These are phyloP conservation scores for Candida easanensis DNA, from an alignment of 805 yeast genomes.

Conservation along the genomic window DNA sequence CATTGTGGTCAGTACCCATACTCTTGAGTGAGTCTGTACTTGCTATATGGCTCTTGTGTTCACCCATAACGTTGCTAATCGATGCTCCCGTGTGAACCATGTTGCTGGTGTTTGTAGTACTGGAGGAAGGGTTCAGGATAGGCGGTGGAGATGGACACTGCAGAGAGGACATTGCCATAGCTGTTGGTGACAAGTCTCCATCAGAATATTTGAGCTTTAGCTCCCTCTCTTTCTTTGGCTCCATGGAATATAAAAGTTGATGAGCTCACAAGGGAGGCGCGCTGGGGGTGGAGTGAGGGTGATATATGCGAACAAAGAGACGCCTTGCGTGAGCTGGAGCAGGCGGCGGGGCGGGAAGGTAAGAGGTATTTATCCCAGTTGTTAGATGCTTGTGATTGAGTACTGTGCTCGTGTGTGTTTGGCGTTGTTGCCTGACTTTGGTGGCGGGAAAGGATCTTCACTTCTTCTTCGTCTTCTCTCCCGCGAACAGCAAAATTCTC, in stretches of 20 bases:
- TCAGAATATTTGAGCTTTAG: background rate
- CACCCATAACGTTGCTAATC: constrained; percentile 24
- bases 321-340: background rate
- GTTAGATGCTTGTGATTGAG: too few species aligned
- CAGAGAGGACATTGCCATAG: constrained; percentile 53
- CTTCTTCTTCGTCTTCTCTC: background rate
- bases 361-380: too few species aligned
- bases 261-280: too few species aligned
- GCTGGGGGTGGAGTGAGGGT: too few species aligned
- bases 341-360: background rate
- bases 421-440: background rate
- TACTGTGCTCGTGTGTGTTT: background rate
- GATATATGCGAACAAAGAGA: too few species aligned
- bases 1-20: constrained; percentile 1
- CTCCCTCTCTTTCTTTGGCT: background rate
- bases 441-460: background rate
- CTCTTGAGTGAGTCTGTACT: background rate
- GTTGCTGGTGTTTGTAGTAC: constrained; percentile 14
- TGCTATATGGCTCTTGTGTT: constrained; percentile 11
- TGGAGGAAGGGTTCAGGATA: constrained; percentile 39
- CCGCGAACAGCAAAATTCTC: constrained; percentile 1
- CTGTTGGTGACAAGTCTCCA: constrained; percentile 41
- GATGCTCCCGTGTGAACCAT: constrained; percentile 20
- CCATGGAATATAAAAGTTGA: too few species aligned
- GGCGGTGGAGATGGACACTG: constrained; percentile 78